Evolutionary conservation across 2,329 filamentous ascomycete species (phyloP), one percentile per base, ranked within the genome.

Genomic region (Pseudocercospora ulei): DNA sequence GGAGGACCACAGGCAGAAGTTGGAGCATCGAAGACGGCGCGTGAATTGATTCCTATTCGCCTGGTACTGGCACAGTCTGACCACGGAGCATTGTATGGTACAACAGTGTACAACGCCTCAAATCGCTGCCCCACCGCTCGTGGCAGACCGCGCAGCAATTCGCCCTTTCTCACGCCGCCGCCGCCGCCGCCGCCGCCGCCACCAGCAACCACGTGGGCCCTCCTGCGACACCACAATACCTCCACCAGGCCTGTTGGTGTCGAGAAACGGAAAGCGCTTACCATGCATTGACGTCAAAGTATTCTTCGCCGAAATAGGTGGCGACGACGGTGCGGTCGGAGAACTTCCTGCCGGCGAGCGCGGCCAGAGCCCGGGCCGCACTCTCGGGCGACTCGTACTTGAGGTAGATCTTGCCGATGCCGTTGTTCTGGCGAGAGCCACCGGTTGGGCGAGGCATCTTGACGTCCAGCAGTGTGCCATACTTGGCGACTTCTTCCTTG

Each of bases 221-320:
- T n/a, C n/a, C n/a, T n/a, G n/a, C n/a, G n/a, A n/a, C n/a, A n/a
- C n/a, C n/a, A n/a, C 17, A 30, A 30, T 12, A 19, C 34, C 34
- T 36, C n/a, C 24, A 24, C 34, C 19, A 36, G 26, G 34, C 34
- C 26, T 8, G n/a, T 27, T 37, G 13, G 7, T 20, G 31, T 20
- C 22, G 19, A 4, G 11, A 27, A 27, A 29, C n/a, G 28, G 4
- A 9, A 22, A 33, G 26, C 23, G 19, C 40, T 42, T 77, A 93
- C 84, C 86, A 94, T 33, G 85, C 84, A 55, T 75, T 76, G 41
- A 92, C 82, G 56, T 96, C 88, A 54, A 95, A 96, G 59, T 93
- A 94, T 65, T 96, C 88, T 78, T 96, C 92, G 13, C 86, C 82
- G 62, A 95, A 98, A 65, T 90, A 95, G 3, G 90, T 96, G 2